phyloP scores from a whole-genome alignment of 768 basidiomycete genomes.

The Calvatia gigantea region DNA sequence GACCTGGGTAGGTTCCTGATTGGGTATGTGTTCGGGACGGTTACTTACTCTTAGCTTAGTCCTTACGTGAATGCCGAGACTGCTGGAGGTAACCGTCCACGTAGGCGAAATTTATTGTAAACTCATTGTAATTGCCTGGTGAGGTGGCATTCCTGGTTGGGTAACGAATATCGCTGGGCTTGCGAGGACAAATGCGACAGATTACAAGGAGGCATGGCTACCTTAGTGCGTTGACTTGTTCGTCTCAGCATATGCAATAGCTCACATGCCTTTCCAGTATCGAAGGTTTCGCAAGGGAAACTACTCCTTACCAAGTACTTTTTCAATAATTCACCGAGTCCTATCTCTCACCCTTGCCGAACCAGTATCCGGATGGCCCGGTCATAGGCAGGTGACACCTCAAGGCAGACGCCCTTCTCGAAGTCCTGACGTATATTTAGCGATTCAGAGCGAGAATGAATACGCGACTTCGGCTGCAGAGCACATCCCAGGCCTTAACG shows the following conservation, averaged over 20 bases:
- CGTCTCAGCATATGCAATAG: background rate
- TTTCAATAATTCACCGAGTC: slow-evolving; percentile 22
- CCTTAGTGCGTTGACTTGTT: slow-evolving; percentile 24
- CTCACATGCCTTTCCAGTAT: slow-evolving; percentile 15
- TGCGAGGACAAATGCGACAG: slow-evolving; percentile 57
- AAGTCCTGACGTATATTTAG: slow-evolving; percentile 9
- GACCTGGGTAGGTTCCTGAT: slow-evolving; percentile 48
- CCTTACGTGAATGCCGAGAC: slow-evolving; percentile 64
- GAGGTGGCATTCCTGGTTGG: slow-evolving; percentile 47
- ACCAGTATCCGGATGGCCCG: slow-evolving; percentile 42
- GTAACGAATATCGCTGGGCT: slow-evolving; percentile 44
- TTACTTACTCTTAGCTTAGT: slow-evolving; percentile 13
- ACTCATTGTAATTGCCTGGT: background rate
- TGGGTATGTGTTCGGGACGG: background rate
- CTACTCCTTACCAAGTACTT: slow-evolving; percentile 30
- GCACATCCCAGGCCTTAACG: slow-evolving; percentile 29
- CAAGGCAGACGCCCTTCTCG: background rate
- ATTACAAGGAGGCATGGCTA: slow-evolving; percentile 53
- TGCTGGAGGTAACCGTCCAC: slow-evolving; percentile 44
- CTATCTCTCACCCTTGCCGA: slow-evolving; percentile 19
- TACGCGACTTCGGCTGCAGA: slow-evolving; percentile 28
- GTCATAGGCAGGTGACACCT: slow-evolving; percentile 28
- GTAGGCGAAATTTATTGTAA: background rate
- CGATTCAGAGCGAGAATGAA: slow-evolving; percentile 46
- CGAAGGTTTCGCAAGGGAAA: slow-evolving; percentile 25